Percentiles rank a stretch among this genome's conserved stretches.
Conservation (phyloP, 1,284 basidiomycete genomes). For the Puccinia horiana region DNA sequence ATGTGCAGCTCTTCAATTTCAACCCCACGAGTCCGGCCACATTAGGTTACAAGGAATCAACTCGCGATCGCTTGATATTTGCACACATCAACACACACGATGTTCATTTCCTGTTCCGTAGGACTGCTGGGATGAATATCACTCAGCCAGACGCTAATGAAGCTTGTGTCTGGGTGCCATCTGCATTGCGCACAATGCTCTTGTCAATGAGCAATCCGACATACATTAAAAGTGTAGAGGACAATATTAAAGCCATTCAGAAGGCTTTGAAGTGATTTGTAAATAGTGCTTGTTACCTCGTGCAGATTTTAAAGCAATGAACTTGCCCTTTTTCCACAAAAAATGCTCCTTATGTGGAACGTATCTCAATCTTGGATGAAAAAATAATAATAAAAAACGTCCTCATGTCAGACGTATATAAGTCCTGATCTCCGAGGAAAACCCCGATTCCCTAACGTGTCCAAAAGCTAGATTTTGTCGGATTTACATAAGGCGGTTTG, state of each 20-base stretch:
- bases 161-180: conserved; percentile 8
- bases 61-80: neutral
- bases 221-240: neutral
- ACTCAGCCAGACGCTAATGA: neutral
- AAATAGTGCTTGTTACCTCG: no score
- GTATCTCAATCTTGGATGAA: no score
- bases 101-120: neutral
- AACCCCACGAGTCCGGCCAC: neutral
- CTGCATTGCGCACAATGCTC: neutral
- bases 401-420: neutral
- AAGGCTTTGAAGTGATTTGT: neutral
- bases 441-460: neutral
- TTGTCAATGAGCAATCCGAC: neutral
- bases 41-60: neutral
- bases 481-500: neutral
- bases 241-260: neutral
- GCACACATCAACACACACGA: neutral
- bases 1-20: conserved; percentile 5
- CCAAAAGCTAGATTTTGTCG: neutral
- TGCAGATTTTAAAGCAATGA: no score
- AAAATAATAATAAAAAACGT: no score
- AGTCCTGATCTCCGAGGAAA: no score
- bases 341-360: no score
- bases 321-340: no score
- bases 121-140: neutral